phyloP scores from a whole-genome alignment of 1,284 basidiomycete species.

The Boletus sp. region DNA sequence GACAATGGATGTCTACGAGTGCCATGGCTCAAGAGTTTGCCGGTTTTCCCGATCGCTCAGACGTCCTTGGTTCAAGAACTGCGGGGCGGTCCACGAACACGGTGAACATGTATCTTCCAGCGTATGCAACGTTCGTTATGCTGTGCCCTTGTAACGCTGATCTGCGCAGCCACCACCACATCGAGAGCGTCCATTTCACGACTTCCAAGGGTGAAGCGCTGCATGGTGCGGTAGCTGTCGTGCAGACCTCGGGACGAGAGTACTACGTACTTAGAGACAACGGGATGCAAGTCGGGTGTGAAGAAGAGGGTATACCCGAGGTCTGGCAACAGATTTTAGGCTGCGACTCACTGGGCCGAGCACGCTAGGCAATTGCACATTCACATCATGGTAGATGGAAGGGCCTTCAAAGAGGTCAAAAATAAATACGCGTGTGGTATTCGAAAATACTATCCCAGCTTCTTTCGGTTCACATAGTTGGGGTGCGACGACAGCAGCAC shows the following conservation, averaged over 20 bases:
- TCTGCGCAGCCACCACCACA: slow-evolving; percentile 52
- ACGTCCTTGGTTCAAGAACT: slow-evolving; percentile 12
- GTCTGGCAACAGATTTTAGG: slow-evolving; percentile 60
- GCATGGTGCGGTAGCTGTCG: slow-evolving; percentile 59
- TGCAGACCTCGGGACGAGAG: slow-evolving; percentile 63
- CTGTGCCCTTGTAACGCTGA: slow-evolving; percentile 10
- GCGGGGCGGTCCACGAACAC: slow-evolving; percentile 37
- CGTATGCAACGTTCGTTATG: slow-evolving; percentile 37
- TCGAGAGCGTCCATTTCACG: slow-evolving; percentile 70
- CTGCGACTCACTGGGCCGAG: slow-evolving; percentile 35
- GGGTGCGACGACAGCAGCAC: no score
- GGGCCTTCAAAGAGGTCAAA: no score
- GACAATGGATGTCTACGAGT: slow-evolving; percentile 56
- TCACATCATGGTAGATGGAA: no score
- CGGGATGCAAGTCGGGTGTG: slow-evolving; percentile 70
- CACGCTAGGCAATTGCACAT: background rate
- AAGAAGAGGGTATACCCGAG: slow-evolving; percentile 61
- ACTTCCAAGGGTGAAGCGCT: slow-evolving; percentile 38
- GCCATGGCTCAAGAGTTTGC: slow-evolving; percentile 65
- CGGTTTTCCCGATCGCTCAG: slow-evolving; percentile 36
- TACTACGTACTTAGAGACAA: slow-evolving; percentile 67
- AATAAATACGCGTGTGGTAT: no score
- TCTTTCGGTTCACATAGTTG: no score
- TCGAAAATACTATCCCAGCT: no score
- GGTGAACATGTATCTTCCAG: slow-evolving; percentile 59